These are phyloP conservation scores for Saccharomyces kudriavzevii DNA, from an alignment of 805 yeast species.

Conservation along the genomic window DNA sequence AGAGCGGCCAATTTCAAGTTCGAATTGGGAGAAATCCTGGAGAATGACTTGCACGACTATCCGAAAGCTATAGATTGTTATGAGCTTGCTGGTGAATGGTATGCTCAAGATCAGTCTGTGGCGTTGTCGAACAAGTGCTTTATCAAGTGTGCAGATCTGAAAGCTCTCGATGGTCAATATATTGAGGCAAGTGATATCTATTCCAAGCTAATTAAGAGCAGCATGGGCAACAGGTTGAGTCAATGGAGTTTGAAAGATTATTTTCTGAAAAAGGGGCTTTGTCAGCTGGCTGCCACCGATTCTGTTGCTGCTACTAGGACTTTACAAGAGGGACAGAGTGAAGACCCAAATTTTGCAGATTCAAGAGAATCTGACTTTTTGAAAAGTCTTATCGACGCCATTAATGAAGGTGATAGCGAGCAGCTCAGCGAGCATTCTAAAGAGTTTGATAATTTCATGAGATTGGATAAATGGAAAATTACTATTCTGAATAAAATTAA, in stretches of 20 bases:
- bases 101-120: conserved; percentile 83
- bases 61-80: conserved; percentile 66
- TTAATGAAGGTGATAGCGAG: conserved; percentile 73
- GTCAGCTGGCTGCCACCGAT: conserved; percentile 79
- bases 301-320: conserved; percentile 76
- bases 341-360: conserved; percentile 66
- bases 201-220: conserved; percentile 69
- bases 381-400: conserved; percentile 60
- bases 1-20: conserved; percentile 90
- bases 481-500: conserved; percentile 76
- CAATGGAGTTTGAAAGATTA: conserved; percentile 93
- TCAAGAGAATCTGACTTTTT: conserved; percentile 71
- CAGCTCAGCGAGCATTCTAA: conserved; percentile 63
- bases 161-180: conserved; percentile 69
- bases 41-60: conserved; percentile 59
- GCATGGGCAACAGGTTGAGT: conserved; percentile 64
- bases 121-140: conserved; percentile 84
- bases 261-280: conserved; percentile 72
- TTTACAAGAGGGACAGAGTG: conserved; percentile 49
- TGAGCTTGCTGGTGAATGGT: conserved; percentile 96
- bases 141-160: conserved; percentile 81
- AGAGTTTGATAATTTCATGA: conserved; percentile 79
- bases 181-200: conserved; percentile 67
- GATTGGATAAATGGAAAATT: conserved; percentile 87
- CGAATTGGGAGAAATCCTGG: conserved; percentile 84